These are phyloP conservation scores for Conticribra guillardii DNA, from an alignment of 108 stramenopile genomes.

Conservation along the genomic window DNA sequence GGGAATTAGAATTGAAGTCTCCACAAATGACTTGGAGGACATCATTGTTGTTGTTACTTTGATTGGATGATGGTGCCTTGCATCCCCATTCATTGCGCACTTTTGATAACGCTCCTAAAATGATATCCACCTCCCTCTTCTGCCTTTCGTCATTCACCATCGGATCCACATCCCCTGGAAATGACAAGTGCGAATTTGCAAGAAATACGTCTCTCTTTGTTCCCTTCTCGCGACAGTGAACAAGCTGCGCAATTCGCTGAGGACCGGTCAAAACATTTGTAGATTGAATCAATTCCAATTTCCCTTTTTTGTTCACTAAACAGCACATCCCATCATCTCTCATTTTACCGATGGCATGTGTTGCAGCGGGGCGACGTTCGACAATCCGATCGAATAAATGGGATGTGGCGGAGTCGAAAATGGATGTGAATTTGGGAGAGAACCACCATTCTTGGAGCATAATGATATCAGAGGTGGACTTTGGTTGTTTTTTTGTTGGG, in stretches of 20 bases:
- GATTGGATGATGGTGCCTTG: too few species aligned
- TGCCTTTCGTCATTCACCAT: constrained; percentile 32
- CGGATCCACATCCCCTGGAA: constrained; percentile 35
- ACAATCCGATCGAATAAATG: constrained; percentile 36
- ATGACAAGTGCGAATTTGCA: constrained; percentile 47
- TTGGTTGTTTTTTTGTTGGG: too few species aligned
- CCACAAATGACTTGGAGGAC: constrained; percentile 41
- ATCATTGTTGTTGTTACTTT: constrained; percentile 2
- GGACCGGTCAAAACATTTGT: constrained; percentile 34
- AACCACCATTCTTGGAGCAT: constrained; percentile 57
- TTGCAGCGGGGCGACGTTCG: constrained; percentile 39
- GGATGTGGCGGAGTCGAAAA: constrained; percentile 39
- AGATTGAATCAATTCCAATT: constrained; percentile 36
- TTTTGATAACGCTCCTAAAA: constrained; percentile 31
- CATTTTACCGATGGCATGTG: constrained; percentile 1
- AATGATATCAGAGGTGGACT: constrained; percentile 32
- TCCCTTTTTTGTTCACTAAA: constrained; percentile 27
- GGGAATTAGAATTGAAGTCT: constrained; percentile 52
- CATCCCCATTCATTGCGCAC: constrained; percentile 7
- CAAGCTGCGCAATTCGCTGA: constrained; percentile 49
- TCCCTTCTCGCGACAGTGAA: constrained; percentile 35
- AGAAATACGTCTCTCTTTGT: constrained; percentile 25
- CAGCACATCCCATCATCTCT: constrained; percentile 54
- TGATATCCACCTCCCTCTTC: constrained; percentile 30
- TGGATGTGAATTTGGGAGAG: constrained; percentile 22